Evolutionary conservation across 805 yeast species (phyloP), one percentile per base, ranked within the genome.

Genomic region (Candida corydali): DNA sequence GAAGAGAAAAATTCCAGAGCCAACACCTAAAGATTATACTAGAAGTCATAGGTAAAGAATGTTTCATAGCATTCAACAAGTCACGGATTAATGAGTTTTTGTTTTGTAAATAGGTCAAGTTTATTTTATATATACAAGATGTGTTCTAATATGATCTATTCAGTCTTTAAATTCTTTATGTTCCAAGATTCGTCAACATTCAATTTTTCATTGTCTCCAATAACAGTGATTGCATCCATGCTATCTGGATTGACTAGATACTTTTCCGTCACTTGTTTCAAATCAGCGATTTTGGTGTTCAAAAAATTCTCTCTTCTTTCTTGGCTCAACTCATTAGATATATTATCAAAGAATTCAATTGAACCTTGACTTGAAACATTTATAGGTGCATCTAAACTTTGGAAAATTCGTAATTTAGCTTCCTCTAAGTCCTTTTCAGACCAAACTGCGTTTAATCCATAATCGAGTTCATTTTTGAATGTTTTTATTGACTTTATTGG

Each of bases 341-440:
- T 71, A 1, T 84, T 88, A 39, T 79, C 76, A 36, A 75, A 65
- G 61, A 89, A 86, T 10, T 67, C 58, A 11, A 73, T 59, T 46
- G 76, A 65, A 9, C 96, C 96, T 58, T 93, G 96, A 24, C 76
- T 71, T 32, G 84, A 75, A 11, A 87, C 81, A 52, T 89, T 82
- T 29, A 76, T 70, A 9, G 98, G 98, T 1, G 96, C 85, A 63
- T 93, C 98, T 11, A 93, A 65, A 39, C 82, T 76, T 61, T 93
- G 98, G 76, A 93, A 93, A 24, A 93, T 77, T 8, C 95, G 78
- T 49, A 93, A 65, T 55, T 91, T 88, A 22, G 98, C 96, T 51
- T 88, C 96, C 45, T 86, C 86, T 34, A 93, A 63, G 46, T 86
- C 96, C 10, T 65, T 61, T 0, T 68, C 70, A 9, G 70, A 66